Evolutionary conservation across 2,329 filamentous ascomycete genomes (phyloP).

Genomic region (Trichoderma afroharzianum): DNA sequence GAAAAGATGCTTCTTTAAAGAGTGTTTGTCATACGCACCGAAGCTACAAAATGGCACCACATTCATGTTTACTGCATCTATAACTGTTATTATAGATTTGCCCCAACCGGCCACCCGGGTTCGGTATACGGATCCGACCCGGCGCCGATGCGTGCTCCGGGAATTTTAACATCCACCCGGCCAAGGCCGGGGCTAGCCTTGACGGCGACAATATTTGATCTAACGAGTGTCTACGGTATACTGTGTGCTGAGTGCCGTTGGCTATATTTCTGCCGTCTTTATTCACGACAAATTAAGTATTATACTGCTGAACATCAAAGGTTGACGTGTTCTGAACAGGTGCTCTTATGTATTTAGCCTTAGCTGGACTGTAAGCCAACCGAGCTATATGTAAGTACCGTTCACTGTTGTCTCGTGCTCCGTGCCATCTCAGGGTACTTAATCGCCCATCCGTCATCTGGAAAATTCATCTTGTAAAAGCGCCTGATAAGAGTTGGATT

Average conservation of each 20-base stretch:
- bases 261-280: neutral
- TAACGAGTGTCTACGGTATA: neutral
- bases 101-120: neutral
- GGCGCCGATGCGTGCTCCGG: neutral
- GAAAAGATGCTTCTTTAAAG: neutral
- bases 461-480: neutral
- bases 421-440: neutral
- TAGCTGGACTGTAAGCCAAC: neutral
- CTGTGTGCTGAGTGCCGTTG: neutral
- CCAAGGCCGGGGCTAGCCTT: neutral
- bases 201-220: neutral
- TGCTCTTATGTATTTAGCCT: neutral
- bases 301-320: neutral
- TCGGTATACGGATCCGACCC: neutral
- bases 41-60: neutral
- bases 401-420: neutral
- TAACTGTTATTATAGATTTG: neutral
- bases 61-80: neutral
- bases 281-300: neutral
- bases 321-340: neutral
- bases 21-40: rapidly evolving
- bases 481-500: neutral
- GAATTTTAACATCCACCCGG: neutral
- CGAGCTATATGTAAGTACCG: neutral
- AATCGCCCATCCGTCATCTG: neutral